Conservation (phyloP, 2,329 filamentous ascomycete genomes). For the Aureobasidium mangrovei region DNA sequence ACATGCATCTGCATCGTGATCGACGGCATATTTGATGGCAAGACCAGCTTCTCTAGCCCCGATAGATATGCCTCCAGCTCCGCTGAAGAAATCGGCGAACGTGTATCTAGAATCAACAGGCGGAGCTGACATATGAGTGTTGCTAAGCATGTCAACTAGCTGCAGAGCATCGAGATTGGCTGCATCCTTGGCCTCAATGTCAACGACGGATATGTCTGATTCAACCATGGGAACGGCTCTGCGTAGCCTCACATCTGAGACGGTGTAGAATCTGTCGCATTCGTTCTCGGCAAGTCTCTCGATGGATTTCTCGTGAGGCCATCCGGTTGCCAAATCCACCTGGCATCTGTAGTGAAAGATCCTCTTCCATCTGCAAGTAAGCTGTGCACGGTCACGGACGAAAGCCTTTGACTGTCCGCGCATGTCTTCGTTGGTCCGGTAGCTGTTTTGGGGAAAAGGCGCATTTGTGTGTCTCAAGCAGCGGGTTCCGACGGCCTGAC, state of each 20-base stretch:
- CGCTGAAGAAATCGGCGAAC: slow-evolving; percentile 63
- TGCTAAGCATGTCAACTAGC: background rate
- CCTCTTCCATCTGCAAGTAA: slow-evolving; percentile 48
- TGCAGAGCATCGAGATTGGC: background rate
- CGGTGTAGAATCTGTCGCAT: background rate
- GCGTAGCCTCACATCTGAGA: background rate
- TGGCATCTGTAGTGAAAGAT: slow-evolving; percentile 23
- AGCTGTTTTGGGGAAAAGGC: slow-evolving; percentile 31
- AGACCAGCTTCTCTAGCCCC: slow-evolving; percentile 55
- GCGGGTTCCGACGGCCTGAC: slow-evolving; percentile 12
- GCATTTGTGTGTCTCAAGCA: slow-evolving; percentile 46
- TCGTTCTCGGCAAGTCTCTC: slow-evolving; percentile 6
- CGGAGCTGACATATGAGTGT: background rate
- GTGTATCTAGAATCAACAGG: slow-evolving; percentile 43
- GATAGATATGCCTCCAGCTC: slow-evolving; percentile 60
- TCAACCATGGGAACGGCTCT: background rate
- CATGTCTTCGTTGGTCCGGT: background rate
- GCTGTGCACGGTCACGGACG: slow-evolving; percentile 25
- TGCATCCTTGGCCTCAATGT: background rate
- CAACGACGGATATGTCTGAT: background rate
- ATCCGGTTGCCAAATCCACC: background rate
- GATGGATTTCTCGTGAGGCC: background rate
- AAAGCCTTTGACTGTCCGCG: slow-evolving; percentile 12
- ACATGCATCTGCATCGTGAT: slow-evolving; percentile 50
- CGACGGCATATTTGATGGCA: slow-evolving; percentile 53